These are phyloP conservation scores for Diaporthe vaccinii DNA, from an alignment of 2,329 filamentous ascomycete species.

Conservation along the genomic window DNA sequence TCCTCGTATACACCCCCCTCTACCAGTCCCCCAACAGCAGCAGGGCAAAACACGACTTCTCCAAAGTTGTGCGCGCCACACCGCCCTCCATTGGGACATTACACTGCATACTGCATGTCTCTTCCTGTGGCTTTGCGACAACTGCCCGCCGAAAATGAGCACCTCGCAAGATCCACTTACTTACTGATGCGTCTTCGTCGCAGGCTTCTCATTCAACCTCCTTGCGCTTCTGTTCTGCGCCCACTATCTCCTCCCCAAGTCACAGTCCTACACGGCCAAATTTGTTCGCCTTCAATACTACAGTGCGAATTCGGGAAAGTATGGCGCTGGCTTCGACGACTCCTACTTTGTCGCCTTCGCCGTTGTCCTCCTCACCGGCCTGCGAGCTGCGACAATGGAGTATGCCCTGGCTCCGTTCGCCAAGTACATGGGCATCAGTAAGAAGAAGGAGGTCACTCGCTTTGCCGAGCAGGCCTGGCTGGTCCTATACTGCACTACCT, in stretches of 20 bases:
- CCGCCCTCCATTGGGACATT: constrained; percentile 19
- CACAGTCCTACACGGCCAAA: constrained; percentile 83
- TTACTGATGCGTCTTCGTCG: constrained; percentile 33
- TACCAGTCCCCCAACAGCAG: constrained; percentile 14
- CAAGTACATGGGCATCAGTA: constrained; percentile 78
- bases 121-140: constrained; percentile 5
- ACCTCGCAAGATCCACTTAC: background rate
- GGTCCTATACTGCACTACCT: constrained; percentile 83
- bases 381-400: constrained; percentile 88
- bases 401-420: constrained; percentile 87
- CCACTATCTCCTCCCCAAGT: constrained; percentile 85
- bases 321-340: constrained; percentile 85
- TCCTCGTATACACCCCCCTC: background rate
- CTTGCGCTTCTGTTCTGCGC: constrained; percentile 85
- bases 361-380: constrained; percentile 87
- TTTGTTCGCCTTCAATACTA: constrained; percentile 92
- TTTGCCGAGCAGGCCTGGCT: constrained; percentile 98
- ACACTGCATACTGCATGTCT: constrained; percentile 35
- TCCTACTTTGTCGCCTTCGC: constrained; percentile 81
- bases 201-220: constrained; percentile 88
- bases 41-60: constrained; percentile 15
- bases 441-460: constrained; percentile 81
- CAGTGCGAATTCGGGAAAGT: constrained; percentile 76
- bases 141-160: background rate
- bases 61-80: constrained; percentile 8